These are phyloP conservation scores for Gelatoporia subvermispora DNA, from an alignment of 768 basidiomycete species.

Conservation along the genomic window DNA sequence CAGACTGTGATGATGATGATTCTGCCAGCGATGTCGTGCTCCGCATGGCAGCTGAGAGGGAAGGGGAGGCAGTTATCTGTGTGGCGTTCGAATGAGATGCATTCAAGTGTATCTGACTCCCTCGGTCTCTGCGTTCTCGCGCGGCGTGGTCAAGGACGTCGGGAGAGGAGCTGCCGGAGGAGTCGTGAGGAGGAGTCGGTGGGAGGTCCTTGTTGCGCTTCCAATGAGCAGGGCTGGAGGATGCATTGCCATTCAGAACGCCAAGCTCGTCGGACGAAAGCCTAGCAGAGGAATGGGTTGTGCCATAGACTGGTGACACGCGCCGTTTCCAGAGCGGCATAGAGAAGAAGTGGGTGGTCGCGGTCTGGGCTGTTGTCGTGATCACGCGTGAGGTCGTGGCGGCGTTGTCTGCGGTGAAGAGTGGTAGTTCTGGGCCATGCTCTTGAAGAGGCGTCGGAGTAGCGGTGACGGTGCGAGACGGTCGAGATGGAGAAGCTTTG, in stretches of 20 bases:
- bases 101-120: no score
- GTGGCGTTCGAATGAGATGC: no score
- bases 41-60: slow-evolving; percentile 5
- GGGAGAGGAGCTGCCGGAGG: background rate
- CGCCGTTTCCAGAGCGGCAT: slow-evolving; percentile 62
- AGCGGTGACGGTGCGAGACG: slow-evolving; percentile 19
- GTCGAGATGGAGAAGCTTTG: slow-evolving; percentile 28
- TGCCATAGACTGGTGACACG: slow-evolving; percentile 25
- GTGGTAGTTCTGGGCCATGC: slow-evolving; percentile 22
- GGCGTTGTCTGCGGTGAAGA: slow-evolving; percentile 33
- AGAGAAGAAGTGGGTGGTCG: slow-evolving; percentile 61
- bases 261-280: slow-evolving; percentile 20
- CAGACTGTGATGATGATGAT: slow-evolving; percentile 24
- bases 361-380: slow-evolving; percentile 44
- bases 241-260: slow-evolving; percentile 2
- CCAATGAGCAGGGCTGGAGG: slow-evolving; percentile 4
- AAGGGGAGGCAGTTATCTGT: background rate
- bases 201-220: slow-evolving; percentile 28
- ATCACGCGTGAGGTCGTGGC: slow-evolving; percentile 48
- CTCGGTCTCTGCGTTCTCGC: background rate
- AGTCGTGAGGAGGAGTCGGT: slow-evolving; percentile 24
- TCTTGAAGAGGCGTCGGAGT: slow-evolving; percentile 34
- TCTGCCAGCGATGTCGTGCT: slow-evolving; percentile 1
- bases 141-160: background rate
- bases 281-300: slow-evolving; percentile 24